phyloP scores from a whole-genome alignment of 441 rosid genomes.

The Euphorbia schlechtendalii region DNA sequence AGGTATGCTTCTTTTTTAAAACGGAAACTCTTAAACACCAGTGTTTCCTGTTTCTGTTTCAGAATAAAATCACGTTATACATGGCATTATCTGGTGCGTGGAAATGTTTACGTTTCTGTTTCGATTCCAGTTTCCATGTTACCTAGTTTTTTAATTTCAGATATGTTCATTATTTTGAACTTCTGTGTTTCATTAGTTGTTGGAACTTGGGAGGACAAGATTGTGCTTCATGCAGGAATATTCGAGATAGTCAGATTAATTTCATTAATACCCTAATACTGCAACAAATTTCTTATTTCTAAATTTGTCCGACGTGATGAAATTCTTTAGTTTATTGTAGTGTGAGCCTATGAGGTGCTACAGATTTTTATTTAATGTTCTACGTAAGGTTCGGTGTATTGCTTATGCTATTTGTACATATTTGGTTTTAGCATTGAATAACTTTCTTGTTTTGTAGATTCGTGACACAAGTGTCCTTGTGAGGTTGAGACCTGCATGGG shows the following conservation, averaged over 20 bases:
- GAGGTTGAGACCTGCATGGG: slow-evolving; percentile 99
- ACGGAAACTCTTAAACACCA: neutral
- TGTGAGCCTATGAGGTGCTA: neutral
- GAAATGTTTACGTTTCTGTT: too few relatives aligned
- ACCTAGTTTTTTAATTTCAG: neutral
- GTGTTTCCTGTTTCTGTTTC: too few relatives aligned
- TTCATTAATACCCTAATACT: neutral
- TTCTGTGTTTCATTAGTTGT: neutral
- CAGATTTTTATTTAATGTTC: neutral
- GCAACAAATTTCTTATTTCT: neutral
- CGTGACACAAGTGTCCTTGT: slow-evolving; percentile 99
- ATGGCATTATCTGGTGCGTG: too few relatives aligned
- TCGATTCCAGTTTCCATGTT: too few relatives aligned
- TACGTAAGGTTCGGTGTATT: neutral
- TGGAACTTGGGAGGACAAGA: neutral
- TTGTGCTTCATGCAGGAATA: neutral
- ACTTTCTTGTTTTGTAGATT: slow-evolving; percentile 37
- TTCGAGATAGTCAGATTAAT: neutral
- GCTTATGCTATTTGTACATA: slow-evolving; percentile 3
- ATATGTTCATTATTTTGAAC: slow-evolving; percentile 3
- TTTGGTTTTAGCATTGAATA: slow-evolving; percentile 11
- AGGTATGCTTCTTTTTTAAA: slow-evolving; percentile 40
- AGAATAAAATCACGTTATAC: too few relatives aligned
- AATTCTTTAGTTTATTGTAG: neutral
- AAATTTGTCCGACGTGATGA: neutral